These are phyloP conservation scores for Sporothrix luriei DNA, from an alignment of 2,329 filamentous ascomycete species.

Conservation along the genomic window DNA sequence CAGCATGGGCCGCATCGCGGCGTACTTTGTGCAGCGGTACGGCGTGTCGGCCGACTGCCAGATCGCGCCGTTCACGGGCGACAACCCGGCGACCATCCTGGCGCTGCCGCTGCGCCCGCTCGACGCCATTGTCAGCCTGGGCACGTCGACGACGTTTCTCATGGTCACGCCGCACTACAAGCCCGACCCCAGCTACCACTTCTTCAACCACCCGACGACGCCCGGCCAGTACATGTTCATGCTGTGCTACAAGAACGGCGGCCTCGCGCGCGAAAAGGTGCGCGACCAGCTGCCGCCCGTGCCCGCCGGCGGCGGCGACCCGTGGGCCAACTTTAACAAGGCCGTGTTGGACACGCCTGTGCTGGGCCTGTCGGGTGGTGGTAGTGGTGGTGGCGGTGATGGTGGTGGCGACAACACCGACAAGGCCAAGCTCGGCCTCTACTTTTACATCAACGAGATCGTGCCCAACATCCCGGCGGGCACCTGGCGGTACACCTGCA, in stretches of 20 bases:
- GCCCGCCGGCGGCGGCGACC: constrained; percentile 50
- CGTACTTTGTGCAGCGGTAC: constrained; percentile 78
- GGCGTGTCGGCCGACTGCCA: constrained; percentile 75
- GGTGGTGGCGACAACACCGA: constrained; percentile 44
- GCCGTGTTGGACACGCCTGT: constrained; percentile 68
- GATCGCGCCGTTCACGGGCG: constrained; percentile 86
- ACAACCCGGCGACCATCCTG: constrained; percentile 94
- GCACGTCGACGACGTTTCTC: constrained; percentile 94
- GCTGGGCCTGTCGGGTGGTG: constrained; percentile 52
- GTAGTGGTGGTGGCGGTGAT: constrained; percentile 50
- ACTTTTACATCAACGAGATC: constrained; percentile 93
- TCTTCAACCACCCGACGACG: constrained; percentile 96
- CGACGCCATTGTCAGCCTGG: constrained; percentile 92
- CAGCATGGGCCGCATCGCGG: constrained; percentile 72
- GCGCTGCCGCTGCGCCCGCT: constrained; percentile 82
- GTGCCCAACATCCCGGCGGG: constrained; percentile 87
- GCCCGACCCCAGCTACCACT: constrained; percentile 89
- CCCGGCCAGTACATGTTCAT: constrained; percentile 97
- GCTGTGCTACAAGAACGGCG: constrained; percentile 99
- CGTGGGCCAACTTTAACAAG: constrained; percentile 82
- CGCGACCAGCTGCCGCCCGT: constrained; percentile 72
- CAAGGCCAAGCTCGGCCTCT: constrained; percentile 79
- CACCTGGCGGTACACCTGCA: constrained; percentile 77
- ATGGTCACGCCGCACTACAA: constrained; percentile 94
- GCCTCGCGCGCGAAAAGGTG: constrained; percentile 85